phyloP scores from a whole-genome alignment of 331 rosid species.

The Pyracantha coccinea region DNA sequence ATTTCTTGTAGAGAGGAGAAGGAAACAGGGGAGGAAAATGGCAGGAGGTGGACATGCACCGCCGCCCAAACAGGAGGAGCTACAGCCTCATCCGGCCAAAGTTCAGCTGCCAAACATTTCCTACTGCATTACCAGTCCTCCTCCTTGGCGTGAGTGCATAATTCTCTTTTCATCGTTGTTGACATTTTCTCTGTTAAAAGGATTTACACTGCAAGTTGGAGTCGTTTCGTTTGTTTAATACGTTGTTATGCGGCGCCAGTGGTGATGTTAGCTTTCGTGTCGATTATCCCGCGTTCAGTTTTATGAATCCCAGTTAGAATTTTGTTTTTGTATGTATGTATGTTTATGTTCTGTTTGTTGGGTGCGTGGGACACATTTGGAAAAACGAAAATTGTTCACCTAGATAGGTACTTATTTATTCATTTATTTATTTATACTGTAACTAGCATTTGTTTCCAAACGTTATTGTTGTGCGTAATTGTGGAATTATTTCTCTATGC shows the following conservation, averaged over 20 bases:
- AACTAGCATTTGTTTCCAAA: conserved; percentile 3
- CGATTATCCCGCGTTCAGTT: neutral
- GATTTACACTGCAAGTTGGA: neutral
- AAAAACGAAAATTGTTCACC: neutral
- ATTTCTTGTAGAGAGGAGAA: neutral
- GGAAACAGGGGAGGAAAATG: conserved; percentile 33
- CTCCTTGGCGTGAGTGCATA: conserved; percentile 89
- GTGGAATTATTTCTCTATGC: conserved; percentile 21
- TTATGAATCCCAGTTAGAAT: neutral
- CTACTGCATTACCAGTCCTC: conserved; percentile 96
- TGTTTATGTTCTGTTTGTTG: neutral
- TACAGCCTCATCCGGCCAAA: conserved; percentile 77
- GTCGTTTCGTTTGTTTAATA: neutral
- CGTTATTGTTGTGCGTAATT: conserved; percentile 5
- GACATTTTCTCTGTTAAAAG: neutral
- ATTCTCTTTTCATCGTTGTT: conserved; percentile 9
- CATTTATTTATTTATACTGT: neutral
- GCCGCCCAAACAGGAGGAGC: conserved; percentile 83
- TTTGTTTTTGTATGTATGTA: neutral
- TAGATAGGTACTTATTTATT: neutral
- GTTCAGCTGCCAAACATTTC: conserved; percentile 80
- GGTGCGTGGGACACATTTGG: neutral
- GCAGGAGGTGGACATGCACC: conserved; percentile 72
- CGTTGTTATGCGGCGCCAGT: neutral
- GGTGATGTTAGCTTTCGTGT: neutral